Conservation (phyloP, 768 basidiomycete genomes). For the Daedalea quercina region DNA sequence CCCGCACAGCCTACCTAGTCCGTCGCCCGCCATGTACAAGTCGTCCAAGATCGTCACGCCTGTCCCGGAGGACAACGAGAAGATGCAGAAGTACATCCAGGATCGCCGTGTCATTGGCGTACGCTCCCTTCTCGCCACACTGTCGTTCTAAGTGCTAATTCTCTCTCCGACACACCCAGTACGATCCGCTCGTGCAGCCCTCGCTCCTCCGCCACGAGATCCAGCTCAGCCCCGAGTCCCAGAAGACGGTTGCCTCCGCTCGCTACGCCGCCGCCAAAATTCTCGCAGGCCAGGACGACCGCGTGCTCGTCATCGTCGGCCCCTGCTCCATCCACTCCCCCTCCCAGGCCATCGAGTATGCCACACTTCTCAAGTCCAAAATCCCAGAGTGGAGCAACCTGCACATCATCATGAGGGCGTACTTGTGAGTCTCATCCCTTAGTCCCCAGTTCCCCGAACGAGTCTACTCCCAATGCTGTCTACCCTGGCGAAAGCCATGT, state of each 20-base stretch:
- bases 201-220: slow-evolving; percentile 87
- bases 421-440: slow-evolving; percentile 69
- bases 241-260: slow-evolving; percentile 71
- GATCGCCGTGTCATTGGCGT: slow-evolving; percentile 79
- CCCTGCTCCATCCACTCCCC: slow-evolving; percentile 94
- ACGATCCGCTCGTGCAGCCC: slow-evolving; percentile 95
- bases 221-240: slow-evolving; percentile 54
- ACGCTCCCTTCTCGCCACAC: slow-evolving; percentile 24
- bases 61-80: slow-evolving; percentile 56
- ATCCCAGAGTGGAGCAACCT: slow-evolving; percentile 67
- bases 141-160: background rate
- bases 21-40: slow-evolving; percentile 17
- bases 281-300: slow-evolving; percentile 78
- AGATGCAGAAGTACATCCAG: slow-evolving; percentile 68
- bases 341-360: slow-evolving; percentile 81
- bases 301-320: slow-evolving; percentile 86
- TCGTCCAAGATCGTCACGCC: slow-evolving; percentile 43
- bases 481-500: too few species aligned
- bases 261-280: slow-evolving; percentile 76
- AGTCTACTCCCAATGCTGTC: background rate
- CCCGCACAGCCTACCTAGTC: slow-evolving; percentile 3
- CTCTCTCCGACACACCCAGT: slow-evolving; percentile 38
- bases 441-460: background rate
- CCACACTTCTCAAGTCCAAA: slow-evolving; percentile 62
- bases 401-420: slow-evolving; percentile 91